phyloP scores from a whole-genome alignment of 768 basidiomycete genomes.

The Macrolepiota albuminosa region DNA sequence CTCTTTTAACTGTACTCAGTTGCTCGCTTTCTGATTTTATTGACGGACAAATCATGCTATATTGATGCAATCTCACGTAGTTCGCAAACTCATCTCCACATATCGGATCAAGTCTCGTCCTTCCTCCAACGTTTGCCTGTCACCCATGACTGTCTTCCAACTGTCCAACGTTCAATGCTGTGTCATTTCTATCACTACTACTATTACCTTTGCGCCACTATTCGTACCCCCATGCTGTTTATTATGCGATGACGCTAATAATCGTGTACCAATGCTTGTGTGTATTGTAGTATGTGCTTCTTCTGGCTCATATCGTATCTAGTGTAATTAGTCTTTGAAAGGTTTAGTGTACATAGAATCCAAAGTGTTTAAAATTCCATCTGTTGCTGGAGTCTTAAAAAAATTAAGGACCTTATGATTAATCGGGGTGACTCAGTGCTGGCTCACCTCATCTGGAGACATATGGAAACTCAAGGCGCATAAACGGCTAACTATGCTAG shows the following conservation, averaged over 20 bases:
- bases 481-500: background rate
- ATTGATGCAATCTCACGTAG: constrained; percentile 1
- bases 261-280: background rate
- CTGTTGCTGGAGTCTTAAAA: too few relatives aligned
- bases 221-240: background rate
- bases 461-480: background rate
- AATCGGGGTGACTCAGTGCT: too few relatives aligned
- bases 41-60: background rate
- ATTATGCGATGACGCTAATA: background rate
- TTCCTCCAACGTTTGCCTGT: background rate
- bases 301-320: background rate
- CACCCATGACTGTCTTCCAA: background rate
- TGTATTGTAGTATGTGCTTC: constrained; percentile 5
- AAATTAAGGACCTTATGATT: too few relatives aligned
- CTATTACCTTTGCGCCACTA: background rate
- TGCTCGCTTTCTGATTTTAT: background rate
- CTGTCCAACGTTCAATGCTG: background rate
- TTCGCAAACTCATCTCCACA: background rate
- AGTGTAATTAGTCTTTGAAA: background rate
- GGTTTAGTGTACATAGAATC: constrained; percentile 6
- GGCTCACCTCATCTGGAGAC: too few relatives aligned
- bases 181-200: background rate
- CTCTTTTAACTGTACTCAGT: background rate
- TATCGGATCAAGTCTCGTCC: background rate
- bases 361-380: background rate